phyloP scores from a whole-genome alignment of 257 asterid species.

The Linaria vulgaris region DNA sequence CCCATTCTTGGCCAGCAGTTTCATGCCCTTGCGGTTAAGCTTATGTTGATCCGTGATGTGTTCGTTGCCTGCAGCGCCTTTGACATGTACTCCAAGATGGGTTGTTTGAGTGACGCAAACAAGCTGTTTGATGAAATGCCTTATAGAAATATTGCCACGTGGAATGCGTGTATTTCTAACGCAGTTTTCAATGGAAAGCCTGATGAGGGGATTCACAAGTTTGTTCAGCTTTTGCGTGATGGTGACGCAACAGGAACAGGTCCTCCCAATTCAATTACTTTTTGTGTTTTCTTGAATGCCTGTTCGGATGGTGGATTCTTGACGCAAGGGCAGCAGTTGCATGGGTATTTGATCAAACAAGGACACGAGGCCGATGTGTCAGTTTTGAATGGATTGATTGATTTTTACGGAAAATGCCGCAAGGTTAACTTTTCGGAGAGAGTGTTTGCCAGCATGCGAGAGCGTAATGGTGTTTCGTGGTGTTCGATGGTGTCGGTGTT shows the following conservation, averaged over 20 bases:
- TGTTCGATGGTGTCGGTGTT: conserved; percentile 74
- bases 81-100: conserved; percentile 69
- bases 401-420: conserved; percentile 77
- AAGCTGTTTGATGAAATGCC: conserved; percentile 82
- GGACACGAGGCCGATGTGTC: conserved; percentile 62
- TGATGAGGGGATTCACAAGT: conserved; percentile 45
- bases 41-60: conserved; percentile 44
- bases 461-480: conserved; percentile 74
- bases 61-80: conserved; percentile 82
- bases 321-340: conserved; percentile 64
- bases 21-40: conserved; percentile 61
- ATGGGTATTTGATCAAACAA: conserved; percentile 50
- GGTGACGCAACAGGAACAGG: conserved; percentile 28
- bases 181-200: conserved; percentile 55
- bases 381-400: conserved; percentile 67
- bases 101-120: conserved; percentile 38
- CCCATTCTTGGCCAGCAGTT: conserved; percentile 61
- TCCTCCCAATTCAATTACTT: conserved; percentile 67
- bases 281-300: conserved; percentile 78
- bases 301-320: conserved; percentile 60
- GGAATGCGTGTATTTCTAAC: conserved; percentile 83
- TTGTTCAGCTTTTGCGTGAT: conserved; percentile 44
- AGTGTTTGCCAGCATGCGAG: conserved; percentile 51
- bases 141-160: conserved; percentile 60
- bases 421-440: conserved; percentile 46